phyloP scores from a whole-genome alignment of 805 yeast genomes.

The Yarrowia porcina region DNA sequence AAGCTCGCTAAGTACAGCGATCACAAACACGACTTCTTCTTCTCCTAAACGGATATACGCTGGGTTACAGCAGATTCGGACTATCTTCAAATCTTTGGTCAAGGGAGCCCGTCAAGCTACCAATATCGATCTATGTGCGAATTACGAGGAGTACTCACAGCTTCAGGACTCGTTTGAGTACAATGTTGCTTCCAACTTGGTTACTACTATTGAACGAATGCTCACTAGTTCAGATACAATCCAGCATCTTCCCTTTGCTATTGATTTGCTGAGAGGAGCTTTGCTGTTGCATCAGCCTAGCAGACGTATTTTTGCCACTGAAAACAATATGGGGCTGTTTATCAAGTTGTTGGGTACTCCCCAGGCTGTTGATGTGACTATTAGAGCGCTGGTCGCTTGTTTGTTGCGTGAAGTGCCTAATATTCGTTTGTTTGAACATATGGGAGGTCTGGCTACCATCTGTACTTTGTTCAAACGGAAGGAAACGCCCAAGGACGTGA shows the following conservation, averaged over 20 bases:
- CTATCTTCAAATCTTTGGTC: slow-evolving; percentile 1
- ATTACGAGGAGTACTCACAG: not conserved
- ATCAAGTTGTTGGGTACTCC: slow-evolving; percentile 33
- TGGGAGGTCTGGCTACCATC: slow-evolving; percentile 53
- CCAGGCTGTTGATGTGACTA: slow-evolving; percentile 41
- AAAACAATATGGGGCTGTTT: slow-evolving; percentile 41
- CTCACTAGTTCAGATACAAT: slow-evolving; percentile 3
- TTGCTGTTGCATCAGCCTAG: slow-evolving; percentile 57
- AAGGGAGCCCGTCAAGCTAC: not conserved
- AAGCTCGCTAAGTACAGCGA: not conserved
- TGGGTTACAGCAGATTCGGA: slow-evolving; percentile 1
- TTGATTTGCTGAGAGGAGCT: slow-evolving; percentile 55
- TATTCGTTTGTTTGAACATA: slow-evolving; percentile 55
- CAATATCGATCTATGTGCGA: not conserved
- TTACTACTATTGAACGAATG: slow-evolving; percentile 35
- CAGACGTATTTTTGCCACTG: slow-evolving; percentile 48
- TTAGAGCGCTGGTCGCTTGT: slow-evolving; percentile 56
- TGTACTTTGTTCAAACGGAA: slow-evolving; percentile 46
- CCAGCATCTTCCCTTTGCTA: slow-evolving; percentile 26
- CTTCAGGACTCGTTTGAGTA: slow-evolving; percentile 52
- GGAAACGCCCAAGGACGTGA: slow-evolving; percentile 49
- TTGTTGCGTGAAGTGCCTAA: slow-evolving; percentile 56
- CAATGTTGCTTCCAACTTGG: slow-evolving; percentile 46
- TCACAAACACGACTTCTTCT: slow-evolving; percentile 11
- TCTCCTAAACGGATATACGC: slow-evolving; percentile 19